A percentile compares a stretch with the other conserved stretches of the same genome.
phyloP scores from a whole-genome alignment of 495 filamentous ascomycete species.

The Neurospora tetraspora region DNA sequence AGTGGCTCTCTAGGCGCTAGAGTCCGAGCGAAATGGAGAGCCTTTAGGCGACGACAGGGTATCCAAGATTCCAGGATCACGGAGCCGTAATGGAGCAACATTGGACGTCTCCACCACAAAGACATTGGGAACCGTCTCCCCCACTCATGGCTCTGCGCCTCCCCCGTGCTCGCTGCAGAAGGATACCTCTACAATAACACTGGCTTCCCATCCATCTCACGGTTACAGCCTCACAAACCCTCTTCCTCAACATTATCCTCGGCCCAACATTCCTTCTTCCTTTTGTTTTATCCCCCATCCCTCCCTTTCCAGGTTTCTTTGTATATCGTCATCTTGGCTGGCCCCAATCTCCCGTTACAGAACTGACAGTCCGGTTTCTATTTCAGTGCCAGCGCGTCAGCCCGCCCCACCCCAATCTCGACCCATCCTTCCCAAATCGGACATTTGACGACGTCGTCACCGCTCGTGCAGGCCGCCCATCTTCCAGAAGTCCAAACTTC shows the following conservation, averaged over 20 bases:
- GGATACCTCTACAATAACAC: background rate
- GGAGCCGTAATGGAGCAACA: background rate
- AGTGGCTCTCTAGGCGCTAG: background rate
- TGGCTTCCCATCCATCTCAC: background rate
- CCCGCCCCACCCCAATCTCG: slow-evolving; percentile 45
- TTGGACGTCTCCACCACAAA: background rate
- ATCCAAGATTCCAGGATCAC: background rate
- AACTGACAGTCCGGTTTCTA: background rate
- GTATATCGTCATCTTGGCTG: background rate
- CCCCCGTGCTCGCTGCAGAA: background rate
- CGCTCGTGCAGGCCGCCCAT: slow-evolving; percentile 52
- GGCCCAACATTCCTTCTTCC: background rate
- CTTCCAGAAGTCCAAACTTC: slow-evolving; percentile 28
- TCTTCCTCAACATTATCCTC: background rate
- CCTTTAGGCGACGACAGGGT: background rate
- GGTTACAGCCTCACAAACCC: background rate
- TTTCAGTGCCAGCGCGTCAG: slow-evolving; percentile 11
- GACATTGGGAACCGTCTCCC: background rate
- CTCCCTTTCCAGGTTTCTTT: slow-evolving; percentile 1
- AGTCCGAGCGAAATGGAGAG: slow-evolving; percentile 1
- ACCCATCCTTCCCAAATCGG: slow-evolving; percentile 68
- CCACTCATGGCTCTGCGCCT: background rate
- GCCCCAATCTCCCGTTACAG: background rate
- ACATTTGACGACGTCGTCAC: slow-evolving; percentile 74
- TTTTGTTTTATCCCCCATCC: slow-evolving; percentile 1